phyloP scores from a whole-genome alignment of 2,329 filamentous ascomycete genomes.

The Emmonsiellopsis sp. region DNA sequence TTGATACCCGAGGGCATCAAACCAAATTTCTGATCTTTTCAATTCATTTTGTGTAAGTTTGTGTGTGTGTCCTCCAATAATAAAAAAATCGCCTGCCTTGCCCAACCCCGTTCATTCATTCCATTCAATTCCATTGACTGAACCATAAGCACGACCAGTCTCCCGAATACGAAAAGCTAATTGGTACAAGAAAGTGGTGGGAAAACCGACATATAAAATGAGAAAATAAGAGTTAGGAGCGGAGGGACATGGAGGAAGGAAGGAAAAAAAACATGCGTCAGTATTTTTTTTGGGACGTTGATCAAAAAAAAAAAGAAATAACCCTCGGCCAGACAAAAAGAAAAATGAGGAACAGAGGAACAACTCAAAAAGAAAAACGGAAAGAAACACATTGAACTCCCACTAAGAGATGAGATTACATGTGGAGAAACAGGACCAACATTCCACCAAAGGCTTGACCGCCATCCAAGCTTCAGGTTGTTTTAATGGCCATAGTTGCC shows the following conservation, averaged over 20 bases:
- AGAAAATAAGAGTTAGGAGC: conserved; percentile 14
- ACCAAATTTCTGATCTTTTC: too few species aligned
- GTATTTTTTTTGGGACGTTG: neutral
- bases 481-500: conserved; percentile 38
- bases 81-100: too few species aligned
- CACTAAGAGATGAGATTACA: conserved; percentile 33
- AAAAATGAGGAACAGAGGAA: conserved; percentile 15
- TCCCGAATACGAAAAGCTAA: conserved; percentile 9
- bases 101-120: neutral
- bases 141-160: conserved; percentile 8
- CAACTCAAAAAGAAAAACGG: conserved; percentile 8
- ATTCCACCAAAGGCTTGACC: neutral
- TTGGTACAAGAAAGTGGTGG: conserved; percentile 11
- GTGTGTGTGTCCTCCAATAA: too few species aligned
- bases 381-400: conserved; percentile 17
- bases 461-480: neutral
- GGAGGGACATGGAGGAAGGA: conserved; percentile 10
- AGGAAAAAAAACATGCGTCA: neutral
- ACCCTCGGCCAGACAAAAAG: conserved; percentile 7
- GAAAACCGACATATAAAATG: conserved; percentile 16
- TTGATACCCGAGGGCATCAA: too few species aligned
- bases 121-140: conserved; percentile 4
- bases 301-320: conserved; percentile 1
- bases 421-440: conserved; percentile 12
- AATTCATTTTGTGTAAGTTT: too few species aligned